These are phyloP conservation scores for Fusarium udum DNA, from an alignment of 2,329 filamentous ascomycete species.

Conservation along the genomic window DNA sequence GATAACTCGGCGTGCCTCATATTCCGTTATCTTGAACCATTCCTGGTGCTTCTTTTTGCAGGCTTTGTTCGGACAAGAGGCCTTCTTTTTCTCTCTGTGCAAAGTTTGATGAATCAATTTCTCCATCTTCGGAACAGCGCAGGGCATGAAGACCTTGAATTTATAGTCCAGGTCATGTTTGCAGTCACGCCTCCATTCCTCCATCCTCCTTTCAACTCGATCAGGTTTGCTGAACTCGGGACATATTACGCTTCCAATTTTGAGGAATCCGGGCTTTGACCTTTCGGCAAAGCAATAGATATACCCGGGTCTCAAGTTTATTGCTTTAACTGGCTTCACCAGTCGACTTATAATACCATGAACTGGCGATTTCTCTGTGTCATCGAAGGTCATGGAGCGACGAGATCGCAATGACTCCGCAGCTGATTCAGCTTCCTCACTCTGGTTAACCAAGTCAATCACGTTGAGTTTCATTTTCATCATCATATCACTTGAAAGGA, in stretches of 20 bases:
- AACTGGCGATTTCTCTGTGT: neutral
- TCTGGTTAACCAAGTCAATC: neutral
- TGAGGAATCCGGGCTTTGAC: conserved; percentile 5
- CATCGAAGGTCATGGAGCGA: neutral
- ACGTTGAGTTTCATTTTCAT: neutral
- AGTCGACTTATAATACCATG: neutral
- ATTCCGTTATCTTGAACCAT: conserved; percentile 8
- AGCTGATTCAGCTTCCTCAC: neutral
- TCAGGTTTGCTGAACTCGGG: neutral
- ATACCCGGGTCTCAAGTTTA: neutral
- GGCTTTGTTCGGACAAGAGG: neutral
- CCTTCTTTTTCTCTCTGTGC: neutral
- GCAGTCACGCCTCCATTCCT: neutral
- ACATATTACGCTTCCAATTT: neutral
- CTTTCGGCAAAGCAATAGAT: conserved; percentile 19
- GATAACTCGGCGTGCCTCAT: neutral
- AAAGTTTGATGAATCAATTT: neutral
- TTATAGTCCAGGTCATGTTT: neutral
- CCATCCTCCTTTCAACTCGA: neutral
- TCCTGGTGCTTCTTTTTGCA: neutral
- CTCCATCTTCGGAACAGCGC: conserved; percentile 1
- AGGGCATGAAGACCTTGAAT: neutral
- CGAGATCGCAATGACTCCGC: neutral
- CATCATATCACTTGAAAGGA: neutral
- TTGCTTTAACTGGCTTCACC: fast-evolving